Evolutionary conservation across 2,329 filamentous ascomycete species (phyloP), one percentile per base, ranked within the genome.

Genomic region (Plenodomus lindquistii): DNA sequence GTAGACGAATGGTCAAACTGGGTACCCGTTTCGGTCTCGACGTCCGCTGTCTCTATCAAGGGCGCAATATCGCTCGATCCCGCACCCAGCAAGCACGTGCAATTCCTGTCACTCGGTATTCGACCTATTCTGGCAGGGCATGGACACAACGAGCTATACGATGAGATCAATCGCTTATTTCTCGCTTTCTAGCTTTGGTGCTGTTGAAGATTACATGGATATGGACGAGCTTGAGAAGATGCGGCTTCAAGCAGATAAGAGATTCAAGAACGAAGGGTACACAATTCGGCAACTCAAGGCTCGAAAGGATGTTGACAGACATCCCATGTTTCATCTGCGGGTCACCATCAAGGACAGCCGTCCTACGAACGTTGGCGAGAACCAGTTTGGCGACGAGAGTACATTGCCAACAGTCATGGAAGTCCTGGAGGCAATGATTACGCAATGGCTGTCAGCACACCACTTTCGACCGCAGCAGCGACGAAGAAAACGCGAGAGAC

Each of bases 241-340:
- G 31, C 62, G 59, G 45, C 68, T 57, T 47, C 64, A 62, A 37
- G 62, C 67, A 41, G 74, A 79, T 54, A 67, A 65, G 44, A 68
- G 72, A 18, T 76, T 71, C 49, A 82, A 79, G 48, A 69, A 62
- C 6, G 76, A 79, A 21, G 75, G 74, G 1, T 81, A 77, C 46
- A 81, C 77, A 1, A 73, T 69, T 24, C 79, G 73, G 54, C 81
- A 85, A 48, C 57, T 81, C 31, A 84, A 78, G 62, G 71, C 70
- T 7, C 79, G 77, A 37, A 93, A 89, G 65, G 80, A 85, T 0
- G 76, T 92, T 9, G 91, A 97, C 62, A 82, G 84, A 42, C 94
- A 90, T 85, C 91, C 93, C 0, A 93, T 93, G 85, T 97, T 96
- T 62, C 88, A 86, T 60, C 73, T 97, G n/a, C 83, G 83, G 21